A percentile compares a stretch with the other conserved stretches of the same genome.
Evolutionary conservation across 345 rosid genomes (phyloP).

Genomic region (Hypericum androsaemum): DNA sequence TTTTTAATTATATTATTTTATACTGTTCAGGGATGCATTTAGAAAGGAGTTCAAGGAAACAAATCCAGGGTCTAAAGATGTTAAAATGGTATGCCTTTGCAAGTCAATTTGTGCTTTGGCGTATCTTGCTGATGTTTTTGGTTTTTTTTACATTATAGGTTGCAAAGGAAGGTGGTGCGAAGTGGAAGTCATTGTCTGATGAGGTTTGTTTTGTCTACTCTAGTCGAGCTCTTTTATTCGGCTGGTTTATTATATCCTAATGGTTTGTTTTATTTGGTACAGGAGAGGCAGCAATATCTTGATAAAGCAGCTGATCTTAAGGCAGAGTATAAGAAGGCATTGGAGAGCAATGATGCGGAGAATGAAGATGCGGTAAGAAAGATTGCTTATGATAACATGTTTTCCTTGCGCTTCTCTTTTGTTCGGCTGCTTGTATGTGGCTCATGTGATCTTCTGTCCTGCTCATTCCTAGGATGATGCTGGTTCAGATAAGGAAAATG

Average conservation of each 20-base stretch:
- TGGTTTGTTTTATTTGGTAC: neutral
- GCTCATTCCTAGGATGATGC: slow-evolving; percentile 17
- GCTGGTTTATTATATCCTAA: neutral
- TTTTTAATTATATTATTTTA: slow-evolving; percentile 4
- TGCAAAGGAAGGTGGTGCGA: slow-evolving; percentile 76
- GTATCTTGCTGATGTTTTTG: neutral
- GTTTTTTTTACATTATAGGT: slow-evolving; percentile 26
- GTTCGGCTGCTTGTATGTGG: no score
- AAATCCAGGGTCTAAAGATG: slow-evolving; percentile 44
- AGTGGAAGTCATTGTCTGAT: slow-evolving; percentile 69
- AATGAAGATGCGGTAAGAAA: slow-evolving; percentile 18
- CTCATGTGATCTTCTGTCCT: no score
- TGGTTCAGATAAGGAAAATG: slow-evolving; percentile 27
- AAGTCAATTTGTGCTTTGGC: neutral
- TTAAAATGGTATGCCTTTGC: slow-evolving; percentile 28
- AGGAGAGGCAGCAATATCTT: slow-evolving; percentile 69
- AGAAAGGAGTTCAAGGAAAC: slow-evolving; percentile 52
- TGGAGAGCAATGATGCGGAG: slow-evolving; percentile 26
- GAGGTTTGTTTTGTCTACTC: slow-evolving; percentile 37
- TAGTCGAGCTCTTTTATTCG: neutral
- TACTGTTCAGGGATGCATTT: slow-evolving; percentile 52
- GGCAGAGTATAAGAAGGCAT: slow-evolving; percentile 44
- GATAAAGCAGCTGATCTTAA: slow-evolving; percentile 73
- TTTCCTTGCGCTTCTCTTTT: no score
- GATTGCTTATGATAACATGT: no score